phyloP scores from a whole-genome alignment of 1,139 yeast species.

The Scheffersomyces titani region DNA sequence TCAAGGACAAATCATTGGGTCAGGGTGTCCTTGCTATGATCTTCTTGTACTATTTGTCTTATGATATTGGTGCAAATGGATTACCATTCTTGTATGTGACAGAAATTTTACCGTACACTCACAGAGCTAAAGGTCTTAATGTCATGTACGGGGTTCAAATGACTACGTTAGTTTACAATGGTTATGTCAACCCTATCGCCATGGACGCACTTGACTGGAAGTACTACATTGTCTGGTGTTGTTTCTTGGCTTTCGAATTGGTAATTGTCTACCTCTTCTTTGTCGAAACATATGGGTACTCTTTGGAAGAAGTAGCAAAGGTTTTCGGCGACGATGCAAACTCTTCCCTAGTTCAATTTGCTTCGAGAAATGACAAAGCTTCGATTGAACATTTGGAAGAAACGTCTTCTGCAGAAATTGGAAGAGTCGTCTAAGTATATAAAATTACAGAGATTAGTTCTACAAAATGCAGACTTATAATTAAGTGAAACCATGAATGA shows the following conservation, averaged over 20 bases:
- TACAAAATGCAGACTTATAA: background rate
- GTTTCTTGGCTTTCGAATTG: constrained; percentile 34
- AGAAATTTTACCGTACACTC: constrained; percentile 46
- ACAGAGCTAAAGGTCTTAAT: constrained; percentile 47
- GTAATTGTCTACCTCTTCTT: constrained; percentile 36
- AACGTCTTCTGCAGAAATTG: background rate
- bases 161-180: constrained; percentile 39
- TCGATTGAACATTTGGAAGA: background rate
- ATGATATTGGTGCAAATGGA: constrained; percentile 43
- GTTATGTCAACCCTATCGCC: constrained; percentile 61
- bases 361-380: background rate
- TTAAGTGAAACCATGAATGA: background rate
- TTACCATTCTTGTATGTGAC: constrained; percentile 41
- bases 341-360: background rate
- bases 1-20: constrained; percentile 31
- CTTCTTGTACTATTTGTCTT: constrained; percentile 39
- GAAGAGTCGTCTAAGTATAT: background rate
- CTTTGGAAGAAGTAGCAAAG: constrained; percentile 51
- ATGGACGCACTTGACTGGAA: constrained; percentile 61
- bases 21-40: constrained; percentile 50
- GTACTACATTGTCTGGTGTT: constrained; percentile 54
- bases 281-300: constrained; percentile 52
- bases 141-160: constrained; percentile 13
- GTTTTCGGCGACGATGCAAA: constrained; percentile 36
- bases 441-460: background rate